A percentile compares a stretch with the other conserved stretches of the same genome.
These are phyloP conservation scores for Candida suzukii DNA, from an alignment of 805 yeast genomes.

Conservation along the genomic window DNA sequence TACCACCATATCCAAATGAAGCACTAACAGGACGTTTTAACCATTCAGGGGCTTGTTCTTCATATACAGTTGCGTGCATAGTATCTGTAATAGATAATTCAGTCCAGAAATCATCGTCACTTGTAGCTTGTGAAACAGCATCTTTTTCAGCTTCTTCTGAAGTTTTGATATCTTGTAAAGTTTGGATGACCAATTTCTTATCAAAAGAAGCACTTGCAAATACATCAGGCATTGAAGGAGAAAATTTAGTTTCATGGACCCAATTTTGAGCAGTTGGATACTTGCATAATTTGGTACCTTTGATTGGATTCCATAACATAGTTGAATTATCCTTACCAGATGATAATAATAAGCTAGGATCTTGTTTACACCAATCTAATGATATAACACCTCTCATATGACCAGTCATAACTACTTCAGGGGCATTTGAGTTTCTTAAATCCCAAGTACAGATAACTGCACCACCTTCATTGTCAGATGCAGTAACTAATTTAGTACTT, in stretches of 20 bases:
- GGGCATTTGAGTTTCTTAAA: constrained; percentile 87
- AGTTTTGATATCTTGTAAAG: constrained; percentile 83
- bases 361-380: constrained; percentile 89
- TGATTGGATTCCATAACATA: constrained; percentile 81
- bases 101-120: constrained; percentile 83
- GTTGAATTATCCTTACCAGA: constrained; percentile 90
- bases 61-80: constrained; percentile 64
- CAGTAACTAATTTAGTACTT: constrained; percentile 82
- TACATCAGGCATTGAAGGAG: constrained; percentile 81
- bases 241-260: constrained; percentile 85
- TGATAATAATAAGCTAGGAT: constrained; percentile 72
- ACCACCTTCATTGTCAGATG: constrained; percentile 70
- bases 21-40: constrained; percentile 66
- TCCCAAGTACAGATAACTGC: constrained; percentile 91
- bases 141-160: constrained; percentile 49
- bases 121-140: constrained; percentile 32
- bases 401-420: constrained; percentile 68
- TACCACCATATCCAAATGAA: constrained; percentile 91
- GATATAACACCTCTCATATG: constrained; percentile 86
- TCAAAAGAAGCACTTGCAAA: constrained; percentile 88
- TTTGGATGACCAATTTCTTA: constrained; percentile 72
- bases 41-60: constrained; percentile 88
- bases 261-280: constrained; percentile 91
- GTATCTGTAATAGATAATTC: constrained; percentile 60
- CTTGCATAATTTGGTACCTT: constrained; percentile 68